These are phyloP conservation scores for Kurtzmaniella quercitrusa DNA, from an alignment of 1,139 yeast genomes.

Conservation along the genomic window DNA sequence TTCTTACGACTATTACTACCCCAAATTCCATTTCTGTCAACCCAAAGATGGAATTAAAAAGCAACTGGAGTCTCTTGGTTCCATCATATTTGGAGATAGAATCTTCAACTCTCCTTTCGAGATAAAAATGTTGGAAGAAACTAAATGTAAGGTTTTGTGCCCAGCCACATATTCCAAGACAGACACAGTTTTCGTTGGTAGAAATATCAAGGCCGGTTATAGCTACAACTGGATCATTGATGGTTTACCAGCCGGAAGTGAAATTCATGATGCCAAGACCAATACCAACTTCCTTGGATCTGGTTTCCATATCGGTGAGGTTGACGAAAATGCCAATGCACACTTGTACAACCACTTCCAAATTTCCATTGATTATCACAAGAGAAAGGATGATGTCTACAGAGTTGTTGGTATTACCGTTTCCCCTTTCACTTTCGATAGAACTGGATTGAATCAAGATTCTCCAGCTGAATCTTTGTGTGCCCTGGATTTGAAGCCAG, in stretches of 20 bases:
- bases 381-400: conserved; percentile 59
- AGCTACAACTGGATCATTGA: conserved; percentile 91
- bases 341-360: conserved; percentile 78
- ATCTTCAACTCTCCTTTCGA: conserved; percentile 90
- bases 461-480: conserved; percentile 32
- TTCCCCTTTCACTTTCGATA: conserved; percentile 60
- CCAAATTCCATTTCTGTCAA: conserved; percentile 76
- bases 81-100: conserved; percentile 92
- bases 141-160: conserved; percentile 66
- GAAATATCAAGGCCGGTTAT: conserved; percentile 77
- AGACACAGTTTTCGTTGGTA: conserved; percentile 72
- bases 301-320: conserved; percentile 76
- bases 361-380: conserved; percentile 76
- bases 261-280: conserved; percentile 54
- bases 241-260: conserved; percentile 87
- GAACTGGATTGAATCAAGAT: conserved; percentile 25
- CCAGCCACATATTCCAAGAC: conserved; percentile 50
- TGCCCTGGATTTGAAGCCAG: conserved; percentile 25
- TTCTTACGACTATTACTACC: conserved; percentile 83
- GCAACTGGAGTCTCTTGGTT: conserved; percentile 88
- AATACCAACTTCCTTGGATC: conserved; percentile 62
- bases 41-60: conserved; percentile 68
- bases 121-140: conserved; percentile 70
- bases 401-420: conserved; percentile 92
- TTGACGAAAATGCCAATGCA: conserved; percentile 47